Base-by-base conservation (phyloP, 768 basidiomycete species). In the Trametes meyenii region DNA sequence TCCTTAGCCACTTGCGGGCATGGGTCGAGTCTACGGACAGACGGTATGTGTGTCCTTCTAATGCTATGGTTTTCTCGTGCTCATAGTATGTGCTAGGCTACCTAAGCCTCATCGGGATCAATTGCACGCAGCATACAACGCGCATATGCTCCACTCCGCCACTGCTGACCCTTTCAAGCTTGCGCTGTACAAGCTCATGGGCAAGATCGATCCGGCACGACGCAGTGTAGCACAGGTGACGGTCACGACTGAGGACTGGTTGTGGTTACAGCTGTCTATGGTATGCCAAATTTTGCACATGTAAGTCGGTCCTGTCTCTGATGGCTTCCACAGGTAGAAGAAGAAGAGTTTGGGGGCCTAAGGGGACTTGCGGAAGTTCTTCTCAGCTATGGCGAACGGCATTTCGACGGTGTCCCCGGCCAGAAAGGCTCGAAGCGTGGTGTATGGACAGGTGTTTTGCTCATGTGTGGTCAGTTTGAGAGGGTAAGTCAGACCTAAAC, bases 221-320 rank as follows among this genome's bases (percentile, higher is more conserved):
- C 83, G 94, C 50, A 89, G 85, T 67, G 87, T 96, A 2, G 83
- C 86, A 5, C 85, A 87, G 42, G 94, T 98, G 5, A 98, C 95
- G 0, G 83, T 84, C 11, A 96, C 95, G 1, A 95, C 93, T 2
- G 97, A 98, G 72, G 97, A 99, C 74, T 99, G 96, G 96, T 79
- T 98, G 38, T 99, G 96, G 96, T 88, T 96, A 79, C 96, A 99
- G 76, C 82, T 98, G 14, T 82, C 88, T 1, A 90, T 98, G 85
- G 91, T 87, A 50, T 33, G 77, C 64, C 8, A 5, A 14, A 39
- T 57, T 38, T 44, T 16, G 58, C 29, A 35, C 12, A 7, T 14
- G 16, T 2, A 2, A 39, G 11, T 39, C n/a, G 8, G n/a, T 11
- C n/a, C n/a, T n/a, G n/a, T n/a, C n/a, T 59, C 14, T 50, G 1